Evolutionary conservation across 2,329 filamentous ascomycete genomes (phyloP), one percentile per base, ranked within the genome.

Genomic region (Colletotrichum acutatum): DNA sequence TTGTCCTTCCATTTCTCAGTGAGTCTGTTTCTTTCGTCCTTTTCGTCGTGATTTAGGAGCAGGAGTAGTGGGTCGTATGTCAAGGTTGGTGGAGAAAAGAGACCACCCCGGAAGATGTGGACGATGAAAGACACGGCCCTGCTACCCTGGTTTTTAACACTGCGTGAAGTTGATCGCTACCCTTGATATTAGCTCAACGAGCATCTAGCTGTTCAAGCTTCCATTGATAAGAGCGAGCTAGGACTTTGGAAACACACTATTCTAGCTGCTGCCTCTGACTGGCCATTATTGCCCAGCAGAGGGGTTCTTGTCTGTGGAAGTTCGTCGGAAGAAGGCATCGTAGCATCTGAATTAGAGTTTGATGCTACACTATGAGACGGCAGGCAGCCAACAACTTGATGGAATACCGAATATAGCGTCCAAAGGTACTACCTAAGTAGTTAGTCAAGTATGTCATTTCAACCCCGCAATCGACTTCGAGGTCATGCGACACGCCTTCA

Each of bases 1-100:
- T 83, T 80, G 60, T 83, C 81, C 37, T 78, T 77, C 83, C 83
- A 85, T 64, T 74, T 74, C 19, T 80, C 72, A 0, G 83, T 84
- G 16, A 85, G 76, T 12, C 77, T 71, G 64, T 85, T 79, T 52
- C 77, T 77, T 19, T 65, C 30, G 16, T 16, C 22, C 19, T 32
- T 5, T 5, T 71, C 68, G 1, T 63, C 30, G n/a, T 71, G 59
- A 9, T 71, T 71, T 34, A 71, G 42, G 1, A 71, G 34, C 32
- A 58, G 22, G n/a, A 58, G 32, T 22, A 71, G 37, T 3, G 68
- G 62, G 32, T 57, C 53, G 46, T 66, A 58, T 1, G 68, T 71
- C 24, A 63, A 19, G 2, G 68, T 58, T 14, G 62, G 59, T 4
- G 62, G 68, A 1, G 68, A 63, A 28, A 71, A 54, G 11, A 71